phyloP scores from a whole-genome alignment of 768 basidiomycete genomes.

The Lentinula detonsa region DNA sequence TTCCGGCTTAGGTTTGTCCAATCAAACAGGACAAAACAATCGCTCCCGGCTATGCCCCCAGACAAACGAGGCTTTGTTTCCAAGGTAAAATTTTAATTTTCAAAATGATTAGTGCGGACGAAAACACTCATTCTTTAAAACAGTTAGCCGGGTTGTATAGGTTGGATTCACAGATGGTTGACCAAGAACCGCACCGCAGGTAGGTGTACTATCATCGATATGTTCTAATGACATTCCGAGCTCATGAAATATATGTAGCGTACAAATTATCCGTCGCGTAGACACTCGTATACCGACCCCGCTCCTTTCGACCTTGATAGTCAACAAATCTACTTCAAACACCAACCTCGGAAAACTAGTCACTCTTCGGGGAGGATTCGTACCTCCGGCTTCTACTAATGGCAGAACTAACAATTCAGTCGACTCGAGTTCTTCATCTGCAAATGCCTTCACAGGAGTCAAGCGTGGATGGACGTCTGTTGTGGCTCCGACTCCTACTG shows the following conservation, averaged over 20 bases:
- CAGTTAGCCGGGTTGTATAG: slow-evolving; percentile 77
- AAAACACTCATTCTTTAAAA: background rate
- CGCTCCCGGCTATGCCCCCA: slow-evolving; percentile 77
- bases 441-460: background rate
- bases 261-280: slow-evolving; percentile 74
- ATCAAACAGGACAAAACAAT: slow-evolving; percentile 61
- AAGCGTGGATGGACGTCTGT: background rate
- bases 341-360: slow-evolving; percentile 49
- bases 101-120: background rate
- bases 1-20: slow-evolving; percentile 48
- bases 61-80: slow-evolving; percentile 81
- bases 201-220: slow-evolving; percentile 14
- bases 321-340: slow-evolving; percentile 26
- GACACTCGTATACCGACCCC: slow-evolving; percentile 78
- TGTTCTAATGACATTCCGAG: background rate
- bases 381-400: slow-evolving; percentile 3
- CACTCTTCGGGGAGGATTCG: slow-evolving; percentile 39
- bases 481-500: background rate
- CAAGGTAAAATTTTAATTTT: slow-evolving; percentile 39
- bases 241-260: slow-evolving; percentile 31
- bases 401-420: slow-evolving; percentile 6
- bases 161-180: slow-evolving; percentile 81
- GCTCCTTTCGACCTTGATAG: slow-evolving; percentile 48
- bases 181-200: slow-evolving; percentile 84
- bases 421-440: slow-evolving; percentile 4